Percentiles rank a stretch among this genome's conserved stretches.
phyloP scores from a whole-genome alignment of 2,329 filamentous ascomycete genomes.

The Trichophyton simii region DNA sequence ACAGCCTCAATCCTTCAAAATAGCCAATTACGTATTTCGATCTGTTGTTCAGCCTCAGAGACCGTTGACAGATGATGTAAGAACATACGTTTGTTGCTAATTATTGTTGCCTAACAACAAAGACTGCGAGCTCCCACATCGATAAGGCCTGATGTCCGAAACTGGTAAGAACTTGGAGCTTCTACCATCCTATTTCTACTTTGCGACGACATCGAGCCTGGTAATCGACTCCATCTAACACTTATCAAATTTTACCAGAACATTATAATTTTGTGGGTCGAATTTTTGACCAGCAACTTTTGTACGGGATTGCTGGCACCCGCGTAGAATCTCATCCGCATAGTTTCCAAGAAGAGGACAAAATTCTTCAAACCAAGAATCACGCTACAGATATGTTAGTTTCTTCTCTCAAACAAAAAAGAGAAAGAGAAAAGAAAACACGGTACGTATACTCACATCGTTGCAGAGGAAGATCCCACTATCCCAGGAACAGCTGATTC shows the following conservation, averaged over 20 bases:
- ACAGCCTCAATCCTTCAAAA: not conserved
- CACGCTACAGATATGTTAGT: not conserved
- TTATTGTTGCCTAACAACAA: not conserved
- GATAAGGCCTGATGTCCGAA: not conserved
- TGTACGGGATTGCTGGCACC: not conserved
- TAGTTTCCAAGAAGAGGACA: not conserved
- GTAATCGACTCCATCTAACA: not conserved
- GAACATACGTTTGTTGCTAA: not conserved
- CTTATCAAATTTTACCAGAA: not conserved
- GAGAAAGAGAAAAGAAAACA: not conserved
- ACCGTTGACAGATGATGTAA: not conserved
- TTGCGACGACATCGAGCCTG: too few species aligned
- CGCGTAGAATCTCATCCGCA: not conserved
- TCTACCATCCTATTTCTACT: too few species aligned
- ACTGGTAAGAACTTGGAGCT: too few species aligned
- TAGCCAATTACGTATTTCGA: not conserved
- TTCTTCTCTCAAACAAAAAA: not conserved
- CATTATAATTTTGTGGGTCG: not conserved
- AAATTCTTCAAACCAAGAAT: not conserved
- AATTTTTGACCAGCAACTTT: not conserved
- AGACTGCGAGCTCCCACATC: not conserved
- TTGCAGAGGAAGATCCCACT: not conserved
- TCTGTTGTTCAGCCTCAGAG: not conserved
- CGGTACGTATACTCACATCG: not conserved
- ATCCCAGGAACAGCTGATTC: slow-evolving; percentile 1